Percentiles rank a stretch among this genome's conserved stretches.
Conservation (phyloP, 805 yeast species). For the Babjeviella inositovora region DNA sequence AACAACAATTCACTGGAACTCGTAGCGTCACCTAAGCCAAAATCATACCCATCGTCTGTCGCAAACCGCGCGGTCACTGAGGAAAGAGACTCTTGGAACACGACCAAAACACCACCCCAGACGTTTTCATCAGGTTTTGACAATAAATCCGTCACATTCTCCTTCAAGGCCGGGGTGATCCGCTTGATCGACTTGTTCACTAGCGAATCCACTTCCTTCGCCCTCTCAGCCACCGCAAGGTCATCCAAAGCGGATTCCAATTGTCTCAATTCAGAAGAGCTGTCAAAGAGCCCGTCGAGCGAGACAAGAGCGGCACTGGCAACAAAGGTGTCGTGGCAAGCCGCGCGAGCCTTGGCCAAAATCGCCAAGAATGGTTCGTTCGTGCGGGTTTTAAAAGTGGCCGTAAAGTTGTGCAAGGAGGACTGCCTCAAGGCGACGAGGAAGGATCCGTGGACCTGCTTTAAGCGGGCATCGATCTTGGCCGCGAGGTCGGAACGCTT, state of each 20-base stretch:
- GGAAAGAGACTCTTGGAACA: constrained; percentile 19
- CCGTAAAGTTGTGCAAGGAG: no score
- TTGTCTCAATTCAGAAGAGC: constrained; percentile 15
- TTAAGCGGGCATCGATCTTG: constrained; percentile 29
- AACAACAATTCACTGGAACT: constrained; percentile 23
- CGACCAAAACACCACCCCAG: constrained; percentile 43
- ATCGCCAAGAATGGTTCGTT: no score
- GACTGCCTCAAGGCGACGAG: no score
- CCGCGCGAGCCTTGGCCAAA: no score
- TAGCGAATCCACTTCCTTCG: constrained; percentile 22
- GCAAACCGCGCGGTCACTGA: constrained; percentile 1
- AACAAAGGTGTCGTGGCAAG: no score
- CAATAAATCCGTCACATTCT: constrained; percentile 28
- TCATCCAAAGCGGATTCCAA: constrained; percentile 12
- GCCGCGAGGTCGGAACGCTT: constrained; percentile 32
- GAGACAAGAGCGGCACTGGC: no score
- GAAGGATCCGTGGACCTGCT: constrained; percentile 23
- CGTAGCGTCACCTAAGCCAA: constrained; percentile 42
- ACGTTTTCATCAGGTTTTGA: constrained; percentile 28
- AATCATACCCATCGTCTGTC: constrained; percentile 26
- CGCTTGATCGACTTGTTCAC: constrained; percentile 26
- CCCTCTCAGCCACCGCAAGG: constrained; percentile 12
- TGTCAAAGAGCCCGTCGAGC: no score
- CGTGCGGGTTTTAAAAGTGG: no score
- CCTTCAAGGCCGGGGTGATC: constrained; percentile 28